phyloP scores from a whole-genome alignment of 2,329 filamentous ascomycete genomes.

The Pestalotiopsis sp. region DNA sequence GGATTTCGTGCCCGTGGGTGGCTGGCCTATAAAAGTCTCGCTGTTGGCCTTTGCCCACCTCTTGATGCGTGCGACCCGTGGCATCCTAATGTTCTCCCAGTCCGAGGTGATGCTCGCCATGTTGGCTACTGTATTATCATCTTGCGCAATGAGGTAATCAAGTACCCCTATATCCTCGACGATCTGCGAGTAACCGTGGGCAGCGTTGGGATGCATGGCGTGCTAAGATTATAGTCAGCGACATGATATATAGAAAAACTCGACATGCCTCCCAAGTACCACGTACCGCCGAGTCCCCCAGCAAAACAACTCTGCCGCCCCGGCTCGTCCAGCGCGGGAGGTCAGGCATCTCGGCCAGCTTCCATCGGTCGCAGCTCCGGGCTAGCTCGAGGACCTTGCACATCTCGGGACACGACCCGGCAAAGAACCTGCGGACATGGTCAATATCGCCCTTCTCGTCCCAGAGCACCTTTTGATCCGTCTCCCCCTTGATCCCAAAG shows the following conservation, averaged over 20 bases:
- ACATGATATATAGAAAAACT: background rate
- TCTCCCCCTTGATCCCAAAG: conserved; percentile 15
- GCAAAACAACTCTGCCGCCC: background rate
- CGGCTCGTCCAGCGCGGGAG: conserved; percentile 13
- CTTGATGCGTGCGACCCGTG: conserved; percentile 13
- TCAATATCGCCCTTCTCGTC: conserved; percentile 12
- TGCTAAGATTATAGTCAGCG: conserved; percentile 5
- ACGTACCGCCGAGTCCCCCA: conserved; percentile 13
- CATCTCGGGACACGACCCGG: conserved; percentile 10
- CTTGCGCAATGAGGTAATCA: conserved; percentile 11
- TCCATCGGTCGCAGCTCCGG: conserved; percentile 11
- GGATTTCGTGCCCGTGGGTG: background rate
- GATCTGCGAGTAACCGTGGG: conserved; percentile 14
- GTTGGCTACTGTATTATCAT: background rate
- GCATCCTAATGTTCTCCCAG: conserved; percentile 13
- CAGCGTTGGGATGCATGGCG: conserved; percentile 15
- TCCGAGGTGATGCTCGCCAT: conserved; percentile 4
- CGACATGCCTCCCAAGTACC: background rate
- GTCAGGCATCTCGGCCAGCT: conserved; percentile 15
- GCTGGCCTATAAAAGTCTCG: conserved; percentile 2
- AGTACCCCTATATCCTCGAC: conserved; percentile 15
- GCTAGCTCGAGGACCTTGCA: background rate
- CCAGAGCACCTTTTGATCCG: conserved; percentile 12
- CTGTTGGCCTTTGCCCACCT: conserved; percentile 1
- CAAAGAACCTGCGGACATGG: conserved; percentile 6